phyloP scores from a whole-genome alignment of 129 eudicot genomes.

The Saposhnikovia divaricata region DNA sequence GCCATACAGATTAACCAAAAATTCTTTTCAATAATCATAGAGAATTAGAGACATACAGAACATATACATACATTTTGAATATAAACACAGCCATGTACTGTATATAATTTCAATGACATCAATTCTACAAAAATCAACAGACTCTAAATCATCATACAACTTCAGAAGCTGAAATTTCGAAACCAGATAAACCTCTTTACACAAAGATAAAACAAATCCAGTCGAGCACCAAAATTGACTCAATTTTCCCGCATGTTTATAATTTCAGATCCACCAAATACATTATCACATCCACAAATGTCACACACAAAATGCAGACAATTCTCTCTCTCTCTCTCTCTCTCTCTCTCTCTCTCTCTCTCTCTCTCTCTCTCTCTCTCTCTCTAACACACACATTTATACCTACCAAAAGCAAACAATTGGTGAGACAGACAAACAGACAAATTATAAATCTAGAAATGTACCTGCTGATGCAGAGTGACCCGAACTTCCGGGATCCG shows the following conservation, averaged over 20 bases:
- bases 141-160: background rate
- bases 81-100: background rate
- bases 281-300: background rate
- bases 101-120: background rate
- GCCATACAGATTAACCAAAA: background rate
- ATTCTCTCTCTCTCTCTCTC: background rate
- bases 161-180: background rate
- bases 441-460: background rate
- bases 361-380: background rate
- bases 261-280: no score
- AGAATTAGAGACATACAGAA: background rate
- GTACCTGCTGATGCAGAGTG: slow-evolving; percentile 23
- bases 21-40: background rate
- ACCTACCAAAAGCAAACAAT: no score
- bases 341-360: background rate
- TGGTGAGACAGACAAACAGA: no score
- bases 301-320: background rate
- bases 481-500: slow-evolving; percentile 29
- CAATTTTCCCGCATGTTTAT: background rate
- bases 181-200: background rate
- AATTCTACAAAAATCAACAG: background rate
- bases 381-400: background rate
- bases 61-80: background rate
- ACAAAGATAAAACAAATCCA: background rate
- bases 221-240: background rate